These are phyloP conservation scores for Mycotypha africana DNA, from an alignment of 371 early-diverging fungal species.

Conservation along the genomic window DNA sequence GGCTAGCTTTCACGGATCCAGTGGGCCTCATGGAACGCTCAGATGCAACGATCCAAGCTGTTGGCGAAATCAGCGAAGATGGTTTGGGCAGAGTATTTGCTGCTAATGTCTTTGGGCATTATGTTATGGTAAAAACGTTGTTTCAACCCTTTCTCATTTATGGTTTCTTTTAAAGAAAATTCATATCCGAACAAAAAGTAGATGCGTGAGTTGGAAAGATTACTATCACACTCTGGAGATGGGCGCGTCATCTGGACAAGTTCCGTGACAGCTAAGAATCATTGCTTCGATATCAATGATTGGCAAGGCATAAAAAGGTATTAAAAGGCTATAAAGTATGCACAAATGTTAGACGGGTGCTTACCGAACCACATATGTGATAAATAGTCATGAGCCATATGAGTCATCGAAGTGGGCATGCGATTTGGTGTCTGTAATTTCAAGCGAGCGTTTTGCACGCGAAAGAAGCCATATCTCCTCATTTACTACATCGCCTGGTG, in stretches of 20 bases:
- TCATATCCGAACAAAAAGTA: slow-evolving; percentile 5
- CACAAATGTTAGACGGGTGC: background rate
- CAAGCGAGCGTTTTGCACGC: slow-evolving; percentile 43
- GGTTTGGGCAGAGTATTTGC: slow-evolving; percentile 78
- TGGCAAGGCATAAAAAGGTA: slow-evolving; percentile 68
- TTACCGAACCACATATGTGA: background rate
- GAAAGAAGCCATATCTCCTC: slow-evolving; percentile 28
- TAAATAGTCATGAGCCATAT: slow-evolving; percentile 61
- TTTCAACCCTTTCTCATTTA: too few species aligned
- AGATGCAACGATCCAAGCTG: slow-evolving; percentile 62
- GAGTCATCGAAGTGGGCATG: slow-evolving; percentile 77
- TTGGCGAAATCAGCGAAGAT: slow-evolving; percentile 48
- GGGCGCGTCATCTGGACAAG: slow-evolving; percentile 84
- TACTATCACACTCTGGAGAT: slow-evolving; percentile 39
- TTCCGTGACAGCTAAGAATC: slow-evolving; percentile 58
- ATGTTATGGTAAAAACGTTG: slow-evolving; percentile 65
- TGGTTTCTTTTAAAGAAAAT: background rate
- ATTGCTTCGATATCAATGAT: slow-evolving; percentile 52
- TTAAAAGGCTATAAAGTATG: too few species aligned
- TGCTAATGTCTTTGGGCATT: slow-evolving; percentile 87
- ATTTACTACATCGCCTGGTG: slow-evolving; percentile 66
- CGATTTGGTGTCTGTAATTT: slow-evolving; percentile 53
- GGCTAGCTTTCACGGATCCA: slow-evolving; percentile 53
- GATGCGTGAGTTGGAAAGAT: slow-evolving; percentile 54
- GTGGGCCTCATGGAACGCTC: slow-evolving; percentile 58